These are phyloP conservation scores for Rehmannia glutinosa DNA, from an alignment of 257 asterid genomes.

Conservation along the genomic window DNA sequence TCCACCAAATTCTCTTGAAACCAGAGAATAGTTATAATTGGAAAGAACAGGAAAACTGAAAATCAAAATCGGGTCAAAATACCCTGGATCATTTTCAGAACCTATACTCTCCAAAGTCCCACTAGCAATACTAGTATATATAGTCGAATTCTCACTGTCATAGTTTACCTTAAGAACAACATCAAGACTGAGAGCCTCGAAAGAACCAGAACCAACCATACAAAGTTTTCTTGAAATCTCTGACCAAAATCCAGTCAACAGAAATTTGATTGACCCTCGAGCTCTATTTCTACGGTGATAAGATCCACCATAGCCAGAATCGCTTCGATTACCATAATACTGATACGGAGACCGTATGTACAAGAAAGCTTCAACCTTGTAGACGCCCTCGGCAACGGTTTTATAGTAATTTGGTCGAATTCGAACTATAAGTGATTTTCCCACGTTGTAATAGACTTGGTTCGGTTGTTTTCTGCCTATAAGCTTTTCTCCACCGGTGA, in stretches of 20 bases:
- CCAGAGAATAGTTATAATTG: conserved; percentile 40
- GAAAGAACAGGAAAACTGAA: conserved; percentile 26
- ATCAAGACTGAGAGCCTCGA: conserved; percentile 23
- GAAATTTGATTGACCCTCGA: conserved; percentile 22
- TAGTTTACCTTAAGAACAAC: conserved; percentile 46
- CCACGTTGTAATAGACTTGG: not conserved
- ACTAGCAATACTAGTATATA: conserved; percentile 32
- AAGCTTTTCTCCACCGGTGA: conserved; percentile 30
- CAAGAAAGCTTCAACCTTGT: conserved; percentile 36
- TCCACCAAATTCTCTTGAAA: not conserved
- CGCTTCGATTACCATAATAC: not conserved
- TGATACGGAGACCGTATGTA: conserved; percentile 11
- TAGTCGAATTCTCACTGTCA: conserved; percentile 19
- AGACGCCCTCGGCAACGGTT: conserved; percentile 33
- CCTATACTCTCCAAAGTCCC: conserved; percentile 44
- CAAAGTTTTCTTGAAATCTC: conserved; percentile 54
- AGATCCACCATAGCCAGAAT: conserved; percentile 21
- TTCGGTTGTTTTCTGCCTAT: not conserved
- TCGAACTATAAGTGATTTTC: conserved; percentile 18
- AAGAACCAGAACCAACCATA: conserved; percentile 44
- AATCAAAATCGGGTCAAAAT: conserved; percentile 45
- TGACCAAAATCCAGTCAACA: conserved; percentile 50
- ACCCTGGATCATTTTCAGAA: conserved; percentile 14
- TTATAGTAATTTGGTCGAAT: conserved; percentile 7
- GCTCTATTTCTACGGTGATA: not conserved